phyloP scores from a whole-genome alignment of 2,329 filamentous ascomycete species.

The Pyrenophora seminiperda region DNA sequence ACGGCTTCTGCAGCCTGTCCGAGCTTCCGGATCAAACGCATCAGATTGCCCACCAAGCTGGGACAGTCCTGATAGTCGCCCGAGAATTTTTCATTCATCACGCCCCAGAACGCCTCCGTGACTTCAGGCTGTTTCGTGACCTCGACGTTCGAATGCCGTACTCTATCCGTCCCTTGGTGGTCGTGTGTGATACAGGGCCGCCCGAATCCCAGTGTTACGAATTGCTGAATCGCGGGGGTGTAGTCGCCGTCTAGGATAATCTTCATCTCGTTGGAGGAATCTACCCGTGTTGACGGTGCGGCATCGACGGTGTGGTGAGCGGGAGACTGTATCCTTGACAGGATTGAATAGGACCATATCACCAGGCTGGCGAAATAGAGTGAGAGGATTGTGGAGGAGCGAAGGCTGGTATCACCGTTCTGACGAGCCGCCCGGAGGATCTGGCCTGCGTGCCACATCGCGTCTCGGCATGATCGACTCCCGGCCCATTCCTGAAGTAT shows the following conservation, averaged over 20 bases:
- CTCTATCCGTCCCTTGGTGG: neutral
- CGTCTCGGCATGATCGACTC: neutral
- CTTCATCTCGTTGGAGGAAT: neutral
- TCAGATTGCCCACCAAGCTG: neutral
- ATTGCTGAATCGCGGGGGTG: neutral
- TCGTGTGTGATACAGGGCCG: neutral
- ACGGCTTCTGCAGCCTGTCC: neutral
- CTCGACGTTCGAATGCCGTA: neutral
- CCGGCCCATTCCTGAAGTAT: neutral
- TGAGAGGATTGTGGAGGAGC: neutral
- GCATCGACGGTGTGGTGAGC: neutral
- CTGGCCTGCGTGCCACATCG: neutral
- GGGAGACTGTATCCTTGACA: neutral
- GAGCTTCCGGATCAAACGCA: neutral
- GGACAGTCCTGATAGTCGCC: neutral
- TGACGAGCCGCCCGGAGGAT: neutral
- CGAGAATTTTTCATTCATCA: neutral
- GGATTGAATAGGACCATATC: neutral
- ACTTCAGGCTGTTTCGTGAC: neutral
- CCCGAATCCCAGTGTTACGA: neutral
- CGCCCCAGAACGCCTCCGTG: neutral
- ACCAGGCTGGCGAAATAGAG: neutral
- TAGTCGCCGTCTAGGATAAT: neutral
- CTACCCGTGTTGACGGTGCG: no score
- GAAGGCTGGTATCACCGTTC: neutral